Conservation (phyloP, 441 rosid species). For the Gossypium gossypioides region DNA sequence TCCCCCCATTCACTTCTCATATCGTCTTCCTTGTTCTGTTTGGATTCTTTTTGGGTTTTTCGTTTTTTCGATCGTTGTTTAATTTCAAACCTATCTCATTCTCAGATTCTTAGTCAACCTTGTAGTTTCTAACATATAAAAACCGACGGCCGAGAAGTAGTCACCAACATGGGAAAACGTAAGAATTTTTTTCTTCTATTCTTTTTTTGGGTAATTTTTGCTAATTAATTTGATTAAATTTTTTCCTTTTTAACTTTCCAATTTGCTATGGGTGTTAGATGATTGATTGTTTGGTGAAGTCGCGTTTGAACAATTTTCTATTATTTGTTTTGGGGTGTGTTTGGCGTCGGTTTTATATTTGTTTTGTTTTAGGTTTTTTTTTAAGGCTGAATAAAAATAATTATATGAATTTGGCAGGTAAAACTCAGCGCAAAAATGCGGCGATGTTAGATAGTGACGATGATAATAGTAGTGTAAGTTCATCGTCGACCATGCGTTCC, state of each 20-base stretch:
- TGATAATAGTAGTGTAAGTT: slow-evolving; percentile 66
- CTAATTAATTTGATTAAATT: not conserved
- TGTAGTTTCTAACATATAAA: slow-evolving; percentile 26
- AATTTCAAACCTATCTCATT: slow-evolving; percentile 14
- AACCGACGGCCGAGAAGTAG: not conserved
- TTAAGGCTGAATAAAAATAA: not conserved
- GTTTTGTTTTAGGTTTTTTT: not conserved
- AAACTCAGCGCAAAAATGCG: slow-evolving; percentile 42
- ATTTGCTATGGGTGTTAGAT: not conserved
- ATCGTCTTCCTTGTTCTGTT: slow-evolving; percentile 11
- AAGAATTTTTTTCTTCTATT: slow-evolving; percentile 16
- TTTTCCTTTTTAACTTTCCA: not conserved
- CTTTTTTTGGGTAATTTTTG: not conserved
- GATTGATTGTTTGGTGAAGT: not conserved
- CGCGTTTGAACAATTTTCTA: not conserved
- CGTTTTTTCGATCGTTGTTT: slow-evolving; percentile 14
- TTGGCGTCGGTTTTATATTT: not conserved
- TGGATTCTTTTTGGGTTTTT: slow-evolving; percentile 25
- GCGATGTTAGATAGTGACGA: slow-evolving; percentile 56
- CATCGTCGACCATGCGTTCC: slow-evolving; percentile 54
- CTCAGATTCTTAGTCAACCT: slow-evolving; percentile 28
- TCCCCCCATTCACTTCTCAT: slow-evolving; percentile 23
- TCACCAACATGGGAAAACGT: slow-evolving; percentile 60
- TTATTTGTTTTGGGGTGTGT: not conserved
- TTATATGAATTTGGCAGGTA: slow-evolving; percentile 28